Evolutionary conservation across 345 rosid genomes (phyloP).

Genomic region (Cardamine occulta): DNA sequence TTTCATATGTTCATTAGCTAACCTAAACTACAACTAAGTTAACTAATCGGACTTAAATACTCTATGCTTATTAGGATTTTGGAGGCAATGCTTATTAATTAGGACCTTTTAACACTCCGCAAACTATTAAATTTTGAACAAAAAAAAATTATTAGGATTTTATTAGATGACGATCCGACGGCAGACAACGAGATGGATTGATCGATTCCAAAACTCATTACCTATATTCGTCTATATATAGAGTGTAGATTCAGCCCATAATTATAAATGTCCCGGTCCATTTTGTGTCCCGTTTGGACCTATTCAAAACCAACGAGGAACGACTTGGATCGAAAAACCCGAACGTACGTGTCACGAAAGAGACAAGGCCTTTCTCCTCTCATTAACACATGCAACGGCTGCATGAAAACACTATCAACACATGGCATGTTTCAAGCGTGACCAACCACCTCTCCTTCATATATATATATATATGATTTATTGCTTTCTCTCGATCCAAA

Average conservation of each 20-base stretch:
- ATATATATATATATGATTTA: slow-evolving; percentile 12
- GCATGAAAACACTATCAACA: slow-evolving; percentile 39
- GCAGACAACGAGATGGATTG: neutral
- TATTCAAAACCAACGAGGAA: neutral
- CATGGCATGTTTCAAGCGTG: neutral
- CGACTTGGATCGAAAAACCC: neutral
- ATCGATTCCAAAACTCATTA: neutral
- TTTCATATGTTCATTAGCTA: too few species aligned
- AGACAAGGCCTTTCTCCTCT: slow-evolving; percentile 6
- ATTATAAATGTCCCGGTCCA: neutral
- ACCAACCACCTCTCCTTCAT: slow-evolving; percentile 22
- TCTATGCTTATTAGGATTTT: too few species aligned
- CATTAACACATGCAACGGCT: slow-evolving; percentile 36
- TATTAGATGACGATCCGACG: neutral
- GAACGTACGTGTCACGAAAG: slow-evolving; percentile 30
- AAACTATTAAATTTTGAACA: neutral
- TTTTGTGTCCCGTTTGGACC: slow-evolving; percentile 1
- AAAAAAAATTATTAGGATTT: neutral
- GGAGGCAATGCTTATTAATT: too few species aligned
- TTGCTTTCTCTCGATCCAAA: slow-evolving; percentile 7
- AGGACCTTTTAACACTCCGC: neutral
- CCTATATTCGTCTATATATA: neutral
- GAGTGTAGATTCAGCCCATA: neutral
- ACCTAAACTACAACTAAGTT: too few species aligned
- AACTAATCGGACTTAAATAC: too few species aligned